Evolutionary conservation across 305 asterid genomes (phyloP), one percentile per base, ranked within the genome.

Genomic region (Fraxinus latifolia): DNA sequence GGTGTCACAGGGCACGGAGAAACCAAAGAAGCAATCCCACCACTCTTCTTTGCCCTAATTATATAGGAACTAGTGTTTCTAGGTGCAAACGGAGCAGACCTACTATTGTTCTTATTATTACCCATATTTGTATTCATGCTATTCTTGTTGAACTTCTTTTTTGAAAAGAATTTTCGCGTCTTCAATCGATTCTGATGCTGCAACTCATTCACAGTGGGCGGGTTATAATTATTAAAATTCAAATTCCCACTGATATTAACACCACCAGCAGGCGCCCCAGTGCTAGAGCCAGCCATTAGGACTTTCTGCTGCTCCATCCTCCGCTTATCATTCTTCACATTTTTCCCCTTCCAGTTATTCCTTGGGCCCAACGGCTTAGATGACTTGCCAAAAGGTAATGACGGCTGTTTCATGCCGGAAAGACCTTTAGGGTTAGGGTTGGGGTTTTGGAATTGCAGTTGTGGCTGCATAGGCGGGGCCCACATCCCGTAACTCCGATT

Each of bases 281-380:
- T n/a, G 36, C 84, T 74, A 67, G 85, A 65, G 72, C 84, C 87
- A 85, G 70, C 50, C 80, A 80, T 79, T 12, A 79, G 68, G n/a
- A 82, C 12, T 60, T 82, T 83, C 84, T 83, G 86, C 83, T 85
- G 87, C 42, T 91, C 92, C 42, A 80, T 87, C 81, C 96, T 89
- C 87, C 94, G 83, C 87, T 90, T 89, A 27, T 89, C 94, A 3
- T 32, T 85, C 37, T 67, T 67, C 17, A 85, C 85, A 84, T 90
- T 89, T 82, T 92, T 95, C 11, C 97, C 98, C 87, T 93, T 95
- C 98, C 98, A 93, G 79, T 92, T 93, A 79, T 78, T 91, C 80
- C 96, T 86, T 31, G 95, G 93, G 27, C 93, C 97, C 80, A 92
- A 85, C 6, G 93, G 77, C 60, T 82, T 85, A 8, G 72, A 62